phyloP scores from a whole-genome alignment of 2,329 filamentous ascomycete species.

The Talaromyces verruculosus region DNA sequence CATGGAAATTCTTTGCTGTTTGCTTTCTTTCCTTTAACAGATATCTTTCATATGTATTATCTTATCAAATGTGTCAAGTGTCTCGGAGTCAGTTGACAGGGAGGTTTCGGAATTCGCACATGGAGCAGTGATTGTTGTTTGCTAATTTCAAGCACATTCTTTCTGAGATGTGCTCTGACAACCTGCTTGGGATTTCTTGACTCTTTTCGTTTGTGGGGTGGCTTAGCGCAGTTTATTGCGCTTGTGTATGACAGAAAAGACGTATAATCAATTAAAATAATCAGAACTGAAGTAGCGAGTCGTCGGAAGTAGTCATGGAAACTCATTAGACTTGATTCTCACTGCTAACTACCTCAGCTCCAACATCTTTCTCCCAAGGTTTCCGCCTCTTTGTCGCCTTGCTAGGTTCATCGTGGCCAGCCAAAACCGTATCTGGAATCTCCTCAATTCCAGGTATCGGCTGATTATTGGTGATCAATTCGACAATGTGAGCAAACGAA shows the following conservation, averaged over 20 bases:
- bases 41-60: constrained; percentile 18
- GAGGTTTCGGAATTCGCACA: not conserved
- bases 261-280: constrained; percentile 6
- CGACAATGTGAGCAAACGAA: constrained; percentile 81
- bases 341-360: not conserved
- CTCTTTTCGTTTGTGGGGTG: constrained; percentile 7
- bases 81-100: not conserved
- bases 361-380: constrained; percentile 75
- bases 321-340: not conserved
- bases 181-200: constrained; percentile 2
- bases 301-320: not conserved
- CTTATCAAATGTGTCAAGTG: constrained; percentile 1
- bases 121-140: not conserved
- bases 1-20: constrained; percentile 21
- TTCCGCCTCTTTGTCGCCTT: constrained; percentile 59
- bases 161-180: not conserved
- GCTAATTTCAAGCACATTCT: not conserved
- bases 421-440: constrained; percentile 76
- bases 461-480: constrained; percentile 77
- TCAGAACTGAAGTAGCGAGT: not conserved
- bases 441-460: constrained; percentile 84
- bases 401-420: constrained; percentile 63
- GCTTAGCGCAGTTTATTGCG: constrained; percentile 16
- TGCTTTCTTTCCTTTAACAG: constrained; percentile 14
- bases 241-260: constrained; percentile 19